Percentiles rank a stretch among this genome's conserved stretches.
phyloP scores from a whole-genome alignment of 179 eudicot species.

The Beta lomatogona region DNA sequence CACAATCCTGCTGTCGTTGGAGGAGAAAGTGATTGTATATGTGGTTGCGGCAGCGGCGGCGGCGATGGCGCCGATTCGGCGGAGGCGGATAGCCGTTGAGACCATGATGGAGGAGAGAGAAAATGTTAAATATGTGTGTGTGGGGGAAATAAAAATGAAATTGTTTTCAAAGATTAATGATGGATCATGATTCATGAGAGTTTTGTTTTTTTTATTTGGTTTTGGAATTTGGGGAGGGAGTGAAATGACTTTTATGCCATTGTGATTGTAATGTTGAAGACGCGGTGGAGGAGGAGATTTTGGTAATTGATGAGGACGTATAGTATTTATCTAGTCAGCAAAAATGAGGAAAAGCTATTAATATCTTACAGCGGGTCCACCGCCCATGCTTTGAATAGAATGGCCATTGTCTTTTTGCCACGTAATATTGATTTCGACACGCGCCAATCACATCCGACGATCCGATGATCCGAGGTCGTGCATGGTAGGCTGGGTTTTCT shows the following conservation, averaged over 20 bases:
- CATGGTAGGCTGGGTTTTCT: neutral
- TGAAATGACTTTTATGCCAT: too few species aligned
- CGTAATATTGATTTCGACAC: neutral
- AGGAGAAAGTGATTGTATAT: constrained; percentile 48
- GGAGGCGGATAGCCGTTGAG: constrained; percentile 49
- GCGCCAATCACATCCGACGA: neutral
- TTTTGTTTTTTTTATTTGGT: too few species aligned
- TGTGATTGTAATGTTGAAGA: too few species aligned
- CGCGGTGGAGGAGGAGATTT: too few species aligned
- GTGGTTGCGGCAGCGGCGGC: constrained; percentile 40
- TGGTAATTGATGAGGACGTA: too few species aligned
- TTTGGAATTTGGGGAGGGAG: too few species aligned
- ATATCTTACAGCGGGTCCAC: neutral
- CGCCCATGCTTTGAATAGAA: neutral
- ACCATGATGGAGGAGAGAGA: constrained; percentile 40
- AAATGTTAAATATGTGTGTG: neutral
- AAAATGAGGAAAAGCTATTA: neutral
- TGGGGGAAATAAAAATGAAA: neutral
- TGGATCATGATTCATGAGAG: too few species aligned
- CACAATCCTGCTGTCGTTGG: constrained; percentile 30
- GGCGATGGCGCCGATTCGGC: constrained; percentile 55
- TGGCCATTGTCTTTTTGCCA: neutral
- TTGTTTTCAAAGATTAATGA: too few species aligned
- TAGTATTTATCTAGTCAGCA: neutral
- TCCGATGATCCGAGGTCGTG: neutral